Evolutionary conservation across 257 asterid genomes (phyloP), one percentile per base, ranked within the genome.

Genomic region (Solanum chiquidenum): DNA sequence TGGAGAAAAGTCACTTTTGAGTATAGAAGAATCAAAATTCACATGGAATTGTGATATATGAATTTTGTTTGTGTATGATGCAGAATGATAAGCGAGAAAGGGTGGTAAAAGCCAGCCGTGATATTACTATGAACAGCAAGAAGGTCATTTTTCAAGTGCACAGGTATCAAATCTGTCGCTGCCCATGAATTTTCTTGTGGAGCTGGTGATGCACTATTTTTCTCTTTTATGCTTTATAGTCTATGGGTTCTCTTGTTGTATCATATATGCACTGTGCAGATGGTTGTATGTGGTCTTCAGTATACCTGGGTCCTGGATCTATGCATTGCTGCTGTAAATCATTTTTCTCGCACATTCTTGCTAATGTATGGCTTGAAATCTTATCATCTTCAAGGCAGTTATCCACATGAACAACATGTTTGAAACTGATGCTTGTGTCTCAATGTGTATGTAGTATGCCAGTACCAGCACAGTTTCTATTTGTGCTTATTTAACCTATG

Each of bases 121-220:
- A 97, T 87, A 86, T 96, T 86, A 97, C 99, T 27, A 95, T 93
- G 95, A 95, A 93, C 84, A 97, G 98, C 92, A 97, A 97, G 90
- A 95, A 97, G 90, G 99, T 94, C 89, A 95, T 95, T 87, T 97
- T 95, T 89, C 99, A 97, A 91, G 99, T 95, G 91, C 98, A 95
- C 88, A 95, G 98, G 99, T 97, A 92, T 89, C 87, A 85, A 77
- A 86, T 38, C 34, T 76, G 58, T 76, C 3, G 12, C 58, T 38
- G 58, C 34, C 16, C 10, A 35, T 76, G 58, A 76, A 76, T 40
- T 76, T 40, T 76, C 34, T 76, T 23, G 83, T 16, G 83, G 83
- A 23, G 58, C 20, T 25, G 25, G 16, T 68, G 83, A 52, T 87
- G 29, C 76, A 37, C 27, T 62, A 37, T 35, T 62, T 66, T 40